Conservation (phyloP, 2,329 filamentous ascomycete species). For the Daldinia sp. region DNA sequence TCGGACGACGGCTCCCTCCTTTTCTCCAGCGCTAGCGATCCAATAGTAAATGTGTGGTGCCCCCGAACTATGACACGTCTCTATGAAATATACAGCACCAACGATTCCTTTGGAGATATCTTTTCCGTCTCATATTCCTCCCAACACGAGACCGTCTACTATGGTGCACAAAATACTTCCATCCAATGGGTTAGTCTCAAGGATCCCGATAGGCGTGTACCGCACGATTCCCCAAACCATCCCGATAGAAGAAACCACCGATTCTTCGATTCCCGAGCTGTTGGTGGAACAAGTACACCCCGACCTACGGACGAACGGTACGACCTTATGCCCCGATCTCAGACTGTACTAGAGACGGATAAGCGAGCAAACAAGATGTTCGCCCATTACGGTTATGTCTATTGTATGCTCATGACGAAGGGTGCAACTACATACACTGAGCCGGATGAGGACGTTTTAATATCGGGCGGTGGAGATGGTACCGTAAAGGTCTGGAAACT, state of each 20-base stretch:
- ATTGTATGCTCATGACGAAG: constrained; percentile 90
- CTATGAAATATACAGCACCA: constrained; percentile 91
- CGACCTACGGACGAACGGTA: constrained; percentile 73
- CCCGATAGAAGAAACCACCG: constrained; percentile 82
- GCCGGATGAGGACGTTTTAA: constrained; percentile 80
- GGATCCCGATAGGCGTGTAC: constrained; percentile 69
- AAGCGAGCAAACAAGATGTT: constrained; percentile 85
- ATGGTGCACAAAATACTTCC: constrained; percentile 93
- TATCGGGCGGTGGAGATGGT: constrained; percentile 94
- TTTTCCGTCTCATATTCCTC: constrained; percentile 94
- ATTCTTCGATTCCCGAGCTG: constrained; percentile 92
- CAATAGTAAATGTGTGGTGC: constrained; percentile 94
- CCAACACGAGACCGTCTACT: constrained; percentile 83
- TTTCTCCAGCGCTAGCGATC: constrained; percentile 93
- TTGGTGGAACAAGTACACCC: constrained; percentile 83
- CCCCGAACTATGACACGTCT: constrained; percentile 79
- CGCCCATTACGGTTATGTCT: constrained; percentile 94
- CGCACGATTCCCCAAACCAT: constrained; percentile 74
- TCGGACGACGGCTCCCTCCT: constrained; percentile 80
- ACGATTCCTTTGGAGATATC: constrained; percentile 91
- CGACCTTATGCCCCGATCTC: constrained; percentile 64
- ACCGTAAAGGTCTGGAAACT: constrained; percentile 95
- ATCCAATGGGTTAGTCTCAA: constrained; percentile 91
- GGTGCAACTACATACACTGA: constrained; percentile 76
- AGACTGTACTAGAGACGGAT: constrained; percentile 80